Percentiles rank a stretch among this genome's conserved stretches.
These are phyloP conservation scores for Pseudogymnoascus sp. DNA, from an alignment of 2,329 filamentous ascomycete genomes.

Conservation along the genomic window DNA sequence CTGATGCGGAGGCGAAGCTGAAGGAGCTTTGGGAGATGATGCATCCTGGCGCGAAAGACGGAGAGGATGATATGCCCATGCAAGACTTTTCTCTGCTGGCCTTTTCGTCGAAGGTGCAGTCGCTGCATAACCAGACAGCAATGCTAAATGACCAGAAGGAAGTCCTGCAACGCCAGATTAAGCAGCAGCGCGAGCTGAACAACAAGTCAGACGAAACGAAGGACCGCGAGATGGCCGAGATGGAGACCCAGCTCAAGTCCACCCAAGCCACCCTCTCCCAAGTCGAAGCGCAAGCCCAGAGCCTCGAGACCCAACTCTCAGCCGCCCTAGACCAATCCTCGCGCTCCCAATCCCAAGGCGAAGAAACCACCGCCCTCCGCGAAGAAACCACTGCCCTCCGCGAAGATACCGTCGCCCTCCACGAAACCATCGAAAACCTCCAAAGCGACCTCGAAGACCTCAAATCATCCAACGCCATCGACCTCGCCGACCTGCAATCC, in stretches of 20 bases:
- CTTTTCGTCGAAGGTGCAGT: constrained; percentile 72
- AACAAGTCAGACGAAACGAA: constrained; percentile 71
- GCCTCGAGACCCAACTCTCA: constrained; percentile 25
- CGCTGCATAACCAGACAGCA: constrained; percentile 67
- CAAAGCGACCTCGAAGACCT: constrained; percentile 18
- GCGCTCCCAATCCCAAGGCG: neutral
- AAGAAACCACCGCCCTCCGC: neutral
- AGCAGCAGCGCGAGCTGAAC: constrained; percentile 89
- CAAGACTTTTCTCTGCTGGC: constrained; percentile 64
- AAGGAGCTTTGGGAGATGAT: constrained; percentile 46
- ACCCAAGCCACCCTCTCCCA: constrained; percentile 19
- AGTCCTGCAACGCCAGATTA: constrained; percentile 83
- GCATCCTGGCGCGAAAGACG: constrained; percentile 41
- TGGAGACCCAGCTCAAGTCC: constrained; percentile 47
- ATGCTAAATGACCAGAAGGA: constrained; percentile 78
- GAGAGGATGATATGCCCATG: constrained; percentile 45
- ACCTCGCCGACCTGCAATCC: constrained; percentile 22
- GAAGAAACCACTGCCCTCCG: neutral
- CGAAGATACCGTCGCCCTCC: constrained; percentile 18
- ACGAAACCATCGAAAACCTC: constrained; percentile 11
- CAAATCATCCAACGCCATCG: constrained; percentile 22
- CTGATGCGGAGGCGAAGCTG: constrained; percentile 48
- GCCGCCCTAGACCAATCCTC: constrained; percentile 20
- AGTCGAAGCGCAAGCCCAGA: constrained; percentile 25
- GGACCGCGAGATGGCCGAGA: constrained; percentile 53